Evolutionary conservation across 2,329 filamentous ascomycete genomes (phyloP).

Genomic region (Dactylonectria estremocensis): DNA sequence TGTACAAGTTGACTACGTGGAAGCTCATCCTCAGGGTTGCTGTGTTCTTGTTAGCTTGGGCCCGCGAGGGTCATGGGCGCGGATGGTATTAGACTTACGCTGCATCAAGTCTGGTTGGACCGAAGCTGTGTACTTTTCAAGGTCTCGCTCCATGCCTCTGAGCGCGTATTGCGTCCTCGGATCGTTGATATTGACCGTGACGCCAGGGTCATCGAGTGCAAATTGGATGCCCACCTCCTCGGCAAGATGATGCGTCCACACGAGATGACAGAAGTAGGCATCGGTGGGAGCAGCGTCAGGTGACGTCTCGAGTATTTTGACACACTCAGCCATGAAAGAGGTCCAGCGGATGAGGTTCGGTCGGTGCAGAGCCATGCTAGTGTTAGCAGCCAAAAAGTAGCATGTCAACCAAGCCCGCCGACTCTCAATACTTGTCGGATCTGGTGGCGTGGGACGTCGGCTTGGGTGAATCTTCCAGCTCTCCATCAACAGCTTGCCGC

Average conservation of each 20-base stretch:
- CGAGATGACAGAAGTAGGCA: conserved; percentile 70
- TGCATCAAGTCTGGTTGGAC: conserved; percentile 68
- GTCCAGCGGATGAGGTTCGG: conserved; percentile 74
- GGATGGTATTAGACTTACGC: conserved; percentile 62
- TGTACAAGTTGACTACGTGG: conserved; percentile 77
- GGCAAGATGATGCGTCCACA: conserved; percentile 73
- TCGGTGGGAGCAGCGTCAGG: conserved; percentile 71
- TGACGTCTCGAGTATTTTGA: conserved; percentile 68
- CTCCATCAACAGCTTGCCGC: conserved; percentile 41
- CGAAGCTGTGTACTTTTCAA: conserved; percentile 72
- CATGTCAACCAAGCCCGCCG: conserved; percentile 72
- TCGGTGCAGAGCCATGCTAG: conserved; percentile 73
- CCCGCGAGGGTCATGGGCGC: background rate
- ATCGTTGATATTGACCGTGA: conserved; percentile 71
- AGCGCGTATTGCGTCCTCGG: conserved; percentile 75
- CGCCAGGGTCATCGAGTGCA: conserved; percentile 74
- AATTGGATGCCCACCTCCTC: conserved; percentile 80
- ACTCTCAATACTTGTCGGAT: conserved; percentile 69
- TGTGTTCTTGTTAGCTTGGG: conserved; percentile 47
- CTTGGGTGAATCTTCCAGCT: conserved; percentile 60
- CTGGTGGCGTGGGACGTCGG: conserved; percentile 60
- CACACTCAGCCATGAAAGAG: conserved; percentile 72
- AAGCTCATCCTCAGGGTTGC: conserved; percentile 76
- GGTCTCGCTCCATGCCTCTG: conserved; percentile 74
- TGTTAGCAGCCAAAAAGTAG: conserved; percentile 72